Evolutionary conservation across 2,329 filamentous ascomycete genomes (phyloP).

Genomic region (Knoxdaviesia capensis): DNA sequence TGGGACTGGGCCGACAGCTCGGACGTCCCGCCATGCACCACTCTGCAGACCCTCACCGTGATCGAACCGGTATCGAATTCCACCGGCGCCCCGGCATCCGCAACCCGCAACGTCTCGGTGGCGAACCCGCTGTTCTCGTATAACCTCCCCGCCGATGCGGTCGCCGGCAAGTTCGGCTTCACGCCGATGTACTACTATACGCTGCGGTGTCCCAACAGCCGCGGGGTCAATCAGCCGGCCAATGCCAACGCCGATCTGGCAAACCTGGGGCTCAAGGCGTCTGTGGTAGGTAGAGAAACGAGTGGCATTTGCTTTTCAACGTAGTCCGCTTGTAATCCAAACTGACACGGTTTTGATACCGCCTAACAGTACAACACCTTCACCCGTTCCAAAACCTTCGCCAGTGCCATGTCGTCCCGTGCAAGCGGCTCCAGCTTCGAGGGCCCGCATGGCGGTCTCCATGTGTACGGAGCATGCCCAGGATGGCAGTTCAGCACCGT

Average conservation of each 20-base stretch:
- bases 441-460: constrained; percentile 20
- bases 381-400: constrained; percentile 15
- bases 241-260: constrained; percentile 16
- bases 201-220: constrained; percentile 14
- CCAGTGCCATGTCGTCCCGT: constrained; percentile 14
- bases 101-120: constrained; percentile 12
- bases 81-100: neutral
- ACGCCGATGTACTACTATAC: constrained; percentile 13
- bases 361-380: constrained; percentile 19
- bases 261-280: constrained; percentile 15
- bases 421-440: constrained; percentile 19
- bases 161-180: constrained; percentile 17
- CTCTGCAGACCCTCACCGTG: constrained; percentile 15
- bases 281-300: constrained; percentile 15
- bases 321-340: neutral
- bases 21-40: constrained; percentile 20
- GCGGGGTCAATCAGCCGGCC: constrained; percentile 15
- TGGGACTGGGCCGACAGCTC: constrained; percentile 32
- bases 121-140: constrained; percentile 33
- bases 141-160: constrained; percentile 20
- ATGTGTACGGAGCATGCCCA: constrained; percentile 17
- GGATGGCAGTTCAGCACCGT: constrained; percentile 19
- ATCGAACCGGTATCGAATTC: constrained; percentile 17
- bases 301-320: too few relatives aligned
- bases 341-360: constrained; percentile 8